Base-by-base conservation (phyloP, 768 basidiomycete genomes). In the Rhizopogon sp. region DNA sequence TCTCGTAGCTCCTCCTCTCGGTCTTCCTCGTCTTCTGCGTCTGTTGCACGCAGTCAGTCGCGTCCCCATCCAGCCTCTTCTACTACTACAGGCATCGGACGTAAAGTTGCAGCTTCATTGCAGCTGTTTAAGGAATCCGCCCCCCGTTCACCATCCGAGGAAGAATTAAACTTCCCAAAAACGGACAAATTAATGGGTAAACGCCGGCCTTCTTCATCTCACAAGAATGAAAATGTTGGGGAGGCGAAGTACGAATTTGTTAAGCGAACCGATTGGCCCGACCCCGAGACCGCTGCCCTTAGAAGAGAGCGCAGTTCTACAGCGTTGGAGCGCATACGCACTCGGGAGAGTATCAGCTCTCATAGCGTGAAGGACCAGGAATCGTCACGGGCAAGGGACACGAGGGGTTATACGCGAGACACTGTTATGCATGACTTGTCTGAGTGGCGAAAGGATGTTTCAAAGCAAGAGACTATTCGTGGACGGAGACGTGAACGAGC, bases 221-320 rank as follows among this genome's bases (percentile, higher is more conserved):
- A 74, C 33, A 74, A 80, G 39, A 72, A 73, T 33, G 73, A 76
- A 29, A 79, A 82, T 56, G 83, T 88, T 43, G 79, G 81, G 25
- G 80, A 87, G 58, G 79, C 87, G 16, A 79, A 84, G 64, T 90
- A 83, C 64, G 82, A 90, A 73, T 90, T 90, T 62, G 87, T 91
- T 45, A 90, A 89, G 66, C 81, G 90, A 42, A 84, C 90, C 14
- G 90, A 88, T 60, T 91, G 90, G 90, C 88, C 87, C 1, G 88
- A 89, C 67, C 81, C 87, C 40, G 90, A 90, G 71, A 74, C 81
- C 5, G 86, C 83, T 53, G 86, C 84, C 17, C 73, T 84, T 47
- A 76, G 88, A 54, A 75, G 88, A 55, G 85, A 88, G 64, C 83
- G 79, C 67, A 90, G 88, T 64, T 74, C 78, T 37, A 81, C 83